phyloP scores from a whole-genome alignment of 2,329 filamentous ascomycete genomes.

The Pezicula carpinea region DNA sequence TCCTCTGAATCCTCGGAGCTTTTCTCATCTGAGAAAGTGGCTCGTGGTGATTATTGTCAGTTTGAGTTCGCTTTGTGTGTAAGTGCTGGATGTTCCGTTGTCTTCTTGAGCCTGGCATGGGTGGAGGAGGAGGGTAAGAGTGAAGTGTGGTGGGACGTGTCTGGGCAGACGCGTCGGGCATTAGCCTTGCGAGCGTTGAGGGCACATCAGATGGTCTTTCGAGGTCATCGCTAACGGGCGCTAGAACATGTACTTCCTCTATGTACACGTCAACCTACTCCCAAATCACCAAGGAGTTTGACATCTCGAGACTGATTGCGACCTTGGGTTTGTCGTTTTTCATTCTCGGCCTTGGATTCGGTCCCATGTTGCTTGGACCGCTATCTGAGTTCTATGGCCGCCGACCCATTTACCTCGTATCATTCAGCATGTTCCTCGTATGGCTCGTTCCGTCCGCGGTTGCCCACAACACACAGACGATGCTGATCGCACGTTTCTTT shows the following conservation, averaged over 20 bases:
- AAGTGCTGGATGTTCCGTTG: conserved; percentile 38
- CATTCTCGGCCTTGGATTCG: conserved; percentile 66
- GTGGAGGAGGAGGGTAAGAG: not conserved
- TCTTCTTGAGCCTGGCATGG: not conserved
- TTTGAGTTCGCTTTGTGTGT: conserved; percentile 76
- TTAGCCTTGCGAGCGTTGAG: no score
- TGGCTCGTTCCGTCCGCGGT: conserved; percentile 80
- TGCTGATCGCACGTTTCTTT: conserved; percentile 75
- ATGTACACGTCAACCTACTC: conserved; percentile 81
- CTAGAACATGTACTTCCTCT: conserved; percentile 77
- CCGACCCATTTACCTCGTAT: conserved; percentile 71
- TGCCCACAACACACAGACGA: conserved; percentile 74
- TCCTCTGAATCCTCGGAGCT: conserved; percentile 68
- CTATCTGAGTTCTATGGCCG: conserved; percentile 72
- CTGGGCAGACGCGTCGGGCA: not conserved
- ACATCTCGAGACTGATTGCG: conserved; percentile 64
- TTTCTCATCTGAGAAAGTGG: conserved; percentile 68
- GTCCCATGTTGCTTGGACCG: conserved; percentile 51
- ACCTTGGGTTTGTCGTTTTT: conserved; percentile 80
- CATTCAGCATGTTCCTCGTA: conserved; percentile 70
- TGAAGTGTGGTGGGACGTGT: conserved; percentile 4
- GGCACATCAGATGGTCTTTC: no score
- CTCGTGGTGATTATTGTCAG: conserved; percentile 71
- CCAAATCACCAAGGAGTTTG: conserved; percentile 73
- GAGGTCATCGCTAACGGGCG: not conserved